Base-by-base conservation (phyloP, 208 protist species). In the Lotmaria passim region DNA sequence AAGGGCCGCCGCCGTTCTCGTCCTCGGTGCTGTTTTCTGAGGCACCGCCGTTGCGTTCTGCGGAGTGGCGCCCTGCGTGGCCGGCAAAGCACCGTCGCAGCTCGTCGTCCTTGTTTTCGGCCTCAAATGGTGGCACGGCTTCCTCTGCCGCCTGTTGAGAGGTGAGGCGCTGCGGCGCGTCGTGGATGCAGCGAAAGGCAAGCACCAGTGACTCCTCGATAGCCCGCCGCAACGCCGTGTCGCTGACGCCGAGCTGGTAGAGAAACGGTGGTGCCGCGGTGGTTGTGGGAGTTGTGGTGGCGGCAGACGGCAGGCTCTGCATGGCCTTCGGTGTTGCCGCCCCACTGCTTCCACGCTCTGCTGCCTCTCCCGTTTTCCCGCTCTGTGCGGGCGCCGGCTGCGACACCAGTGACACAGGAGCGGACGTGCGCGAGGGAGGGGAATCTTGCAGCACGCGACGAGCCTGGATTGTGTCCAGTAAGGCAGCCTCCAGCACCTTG, bases 161-260 rank as follows among this genome's bases (percentile, higher is more conserved):
- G 36, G 69, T 71, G 47, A 62, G 60, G 7, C 84, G 52, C 55
- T 75, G 51, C 52, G 80, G 76, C 12, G 78, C 64, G 71, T 95
- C 86, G 39, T 65, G 73, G 34, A 65, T 46, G 60, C 86, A 92
- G 52, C 81, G 83, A 31, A 85, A 83, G 41, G 77, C 74, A 12
- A 93, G 74, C 55, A 74, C 61, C 30, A 89, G 47, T 21, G 69
- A 81, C 59, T 95, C 90, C 26, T 86, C 79, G 58, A 95, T 93
- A 31, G 90, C 90, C 6, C 83, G 62, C 48, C 83, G 83, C 28
- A 95, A 57, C 26, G 90, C 85, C 31, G 75, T 62, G 21, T 65
- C 70, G 39, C 77, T 87, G 31, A 87, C 71, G 21, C 73, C 81
- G 15, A 73, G 34, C 38, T 55, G 64, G 58, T 78, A 78, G n/a